These are phyloP conservation scores for Ogataea methylovora DNA, from an alignment of 805 yeast genomes.

Conservation along the genomic window DNA sequence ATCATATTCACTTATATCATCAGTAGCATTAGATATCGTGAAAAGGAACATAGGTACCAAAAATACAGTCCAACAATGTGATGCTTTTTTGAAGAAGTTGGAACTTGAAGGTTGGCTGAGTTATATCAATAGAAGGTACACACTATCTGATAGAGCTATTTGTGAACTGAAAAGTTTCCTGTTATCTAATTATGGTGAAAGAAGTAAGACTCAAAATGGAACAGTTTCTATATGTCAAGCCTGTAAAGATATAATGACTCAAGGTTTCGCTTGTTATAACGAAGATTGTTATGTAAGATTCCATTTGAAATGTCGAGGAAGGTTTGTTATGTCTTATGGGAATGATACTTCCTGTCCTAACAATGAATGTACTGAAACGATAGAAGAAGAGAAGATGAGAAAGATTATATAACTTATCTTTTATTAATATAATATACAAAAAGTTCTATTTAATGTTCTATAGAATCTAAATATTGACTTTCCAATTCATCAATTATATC, in stretches of 20 bases:
- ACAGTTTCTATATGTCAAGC: slow-evolving; percentile 37
- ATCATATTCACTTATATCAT: slow-evolving; percentile 26
- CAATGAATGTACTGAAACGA: slow-evolving; percentile 14
- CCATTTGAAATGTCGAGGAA: slow-evolving; percentile 40
- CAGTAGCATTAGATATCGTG: slow-evolving; percentile 28
- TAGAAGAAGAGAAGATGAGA: slow-evolving; percentile 5
- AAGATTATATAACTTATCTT: neutral
- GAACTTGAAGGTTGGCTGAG: slow-evolving; percentile 50
- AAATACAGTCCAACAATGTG: slow-evolving; percentile 29
- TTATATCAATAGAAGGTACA: slow-evolving; percentile 25
- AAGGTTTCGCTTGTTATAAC: slow-evolving; percentile 37
- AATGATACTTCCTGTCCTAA: slow-evolving; percentile 24
- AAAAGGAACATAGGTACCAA: slow-evolving; percentile 10
- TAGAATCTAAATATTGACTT: slow-evolving; percentile 43
- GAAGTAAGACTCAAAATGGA: slow-evolving; percentile 23
- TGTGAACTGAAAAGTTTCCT: slow-evolving; percentile 41
- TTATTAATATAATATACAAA: neutral
- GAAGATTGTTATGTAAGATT: slow-evolving; percentile 30
- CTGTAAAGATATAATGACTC: slow-evolving; percentile 46
- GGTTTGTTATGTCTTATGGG: slow-evolving; percentile 28
- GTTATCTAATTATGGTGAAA: slow-evolving; percentile 33
- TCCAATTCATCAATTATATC: slow-evolving; percentile 84
- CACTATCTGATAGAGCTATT: slow-evolving; percentile 32
- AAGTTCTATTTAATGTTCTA: slow-evolving; percentile 19
- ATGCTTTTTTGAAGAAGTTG: slow-evolving; percentile 29